These are phyloP conservation scores for Saccharomycopsis fodiens DNA, from an alignment of 805 yeast species.

Conservation along the genomic window DNA sequence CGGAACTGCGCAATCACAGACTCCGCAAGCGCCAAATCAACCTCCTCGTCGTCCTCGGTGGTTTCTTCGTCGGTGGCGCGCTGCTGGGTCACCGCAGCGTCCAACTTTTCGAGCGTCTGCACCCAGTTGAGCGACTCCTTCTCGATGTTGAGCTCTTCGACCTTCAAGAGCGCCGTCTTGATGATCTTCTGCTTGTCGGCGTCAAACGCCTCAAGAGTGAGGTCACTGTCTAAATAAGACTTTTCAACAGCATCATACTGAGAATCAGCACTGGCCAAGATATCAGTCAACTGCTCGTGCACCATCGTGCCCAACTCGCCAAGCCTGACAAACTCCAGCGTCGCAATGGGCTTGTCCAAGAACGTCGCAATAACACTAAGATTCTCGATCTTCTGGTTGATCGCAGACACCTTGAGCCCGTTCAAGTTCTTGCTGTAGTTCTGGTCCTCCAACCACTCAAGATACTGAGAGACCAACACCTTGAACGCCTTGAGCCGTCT, in stretches of 20 bases:
- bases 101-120: constrained; percentile 14
- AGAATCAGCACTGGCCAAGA: neutral
- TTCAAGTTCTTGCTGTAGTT: constrained; percentile 11
- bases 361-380: constrained; percentile 11
- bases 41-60: constrained; percentile 8
- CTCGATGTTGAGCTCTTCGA: constrained; percentile 20
- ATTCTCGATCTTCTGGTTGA: constrained; percentile 16
- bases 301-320: constrained; percentile 26
- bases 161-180: constrained; percentile 10
- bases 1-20: constrained; percentile 6
- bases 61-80: neutral
- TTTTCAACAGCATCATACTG: constrained; percentile 8
- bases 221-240: constrained; percentile 5
- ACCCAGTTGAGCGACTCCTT: constrained; percentile 13
- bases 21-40: constrained; percentile 11
- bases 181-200: constrained; percentile 14
- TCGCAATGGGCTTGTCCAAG: constrained; percentile 12
- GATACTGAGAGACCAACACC: constrained; percentile 15
- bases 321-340: constrained; percentile 22
- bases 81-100: constrained; percentile 3
- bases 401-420: constrained; percentile 11
- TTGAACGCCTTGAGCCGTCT: constrained; percentile 12
- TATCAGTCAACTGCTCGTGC: constrained; percentile 16
- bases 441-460: constrained; percentile 22
- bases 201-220: constrained; percentile 15